Conservation (phyloP, 495 filamentous ascomycete genomes). For the Extremus antarcticus region DNA sequence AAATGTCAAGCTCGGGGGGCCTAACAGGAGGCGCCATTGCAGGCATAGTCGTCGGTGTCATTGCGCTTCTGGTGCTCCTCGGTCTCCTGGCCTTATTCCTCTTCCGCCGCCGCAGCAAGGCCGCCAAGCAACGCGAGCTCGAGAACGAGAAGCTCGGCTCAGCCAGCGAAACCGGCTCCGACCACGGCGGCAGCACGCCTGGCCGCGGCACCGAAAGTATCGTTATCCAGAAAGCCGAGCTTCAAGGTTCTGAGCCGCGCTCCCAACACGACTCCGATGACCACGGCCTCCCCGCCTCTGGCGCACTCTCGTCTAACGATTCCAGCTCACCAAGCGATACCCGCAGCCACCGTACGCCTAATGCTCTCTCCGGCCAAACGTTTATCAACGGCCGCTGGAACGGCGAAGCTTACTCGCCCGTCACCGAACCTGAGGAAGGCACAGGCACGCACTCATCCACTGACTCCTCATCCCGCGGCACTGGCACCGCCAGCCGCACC, state of each 20-base stretch:
- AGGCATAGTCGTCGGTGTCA: conserved; percentile 19
- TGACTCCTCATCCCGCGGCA: conserved; percentile 6
- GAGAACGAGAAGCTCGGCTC: conserved; percentile 8
- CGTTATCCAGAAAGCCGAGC: conserved; percentile 31
- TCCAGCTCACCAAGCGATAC: not conserved
- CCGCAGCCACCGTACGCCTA: not conserved
- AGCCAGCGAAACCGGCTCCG: not conserved
- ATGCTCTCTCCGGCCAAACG: not conserved
- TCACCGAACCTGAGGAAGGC: conserved; percentile 5
- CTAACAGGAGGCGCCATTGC: conserved; percentile 19
- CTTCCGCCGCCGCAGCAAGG: not conserved
- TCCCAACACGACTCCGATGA: not conserved
- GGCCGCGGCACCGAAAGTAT: not conserved
- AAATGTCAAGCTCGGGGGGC: not conserved
- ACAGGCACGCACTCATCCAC: conserved; percentile 15
- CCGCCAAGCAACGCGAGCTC: conserved; percentile 1
- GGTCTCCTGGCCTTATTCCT: not conserved
- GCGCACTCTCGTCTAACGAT: not conserved
- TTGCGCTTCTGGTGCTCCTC: conserved; percentile 14
- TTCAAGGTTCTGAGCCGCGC: conserved; percentile 6
- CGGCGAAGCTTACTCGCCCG: conserved; percentile 6
- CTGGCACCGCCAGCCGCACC: not conserved
- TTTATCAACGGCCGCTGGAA: not conserved
- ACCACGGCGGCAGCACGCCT: not conserved
- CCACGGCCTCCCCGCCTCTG: not conserved